Percentiles rank a stretch among this genome's conserved stretches.
phyloP scores from a whole-genome alignment of 768 basidiomycete species.

The Naganishia randhawae region DNA sequence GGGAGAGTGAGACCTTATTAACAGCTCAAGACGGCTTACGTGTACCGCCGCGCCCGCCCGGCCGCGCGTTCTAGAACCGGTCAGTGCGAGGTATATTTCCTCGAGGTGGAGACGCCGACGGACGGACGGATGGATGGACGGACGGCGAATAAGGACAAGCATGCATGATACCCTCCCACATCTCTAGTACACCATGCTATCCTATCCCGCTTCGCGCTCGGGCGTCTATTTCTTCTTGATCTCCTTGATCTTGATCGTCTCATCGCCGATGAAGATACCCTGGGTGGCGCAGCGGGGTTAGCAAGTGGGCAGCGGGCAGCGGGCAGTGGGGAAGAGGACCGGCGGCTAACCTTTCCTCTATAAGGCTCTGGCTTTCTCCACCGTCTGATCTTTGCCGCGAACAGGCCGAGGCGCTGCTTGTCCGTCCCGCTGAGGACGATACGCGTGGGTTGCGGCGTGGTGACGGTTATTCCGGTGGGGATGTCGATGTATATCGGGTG shows the following conservation, averaged over 20 bases:
- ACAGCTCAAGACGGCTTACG: no score
- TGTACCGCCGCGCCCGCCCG: no score
- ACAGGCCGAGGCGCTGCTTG: slow-evolving; percentile 81
- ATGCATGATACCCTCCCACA: no score
- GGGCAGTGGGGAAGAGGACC: background rate
- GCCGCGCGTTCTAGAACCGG: no score
- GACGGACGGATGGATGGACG: no score
- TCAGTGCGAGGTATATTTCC: no score
- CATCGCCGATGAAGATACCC: slow-evolving; percentile 92
- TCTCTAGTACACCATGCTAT: no score
- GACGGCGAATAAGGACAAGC: no score
- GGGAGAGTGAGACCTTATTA: no score
- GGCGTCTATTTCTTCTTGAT: slow-evolving; percentile 84
- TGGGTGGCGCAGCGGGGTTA: slow-evolving; percentile 45
- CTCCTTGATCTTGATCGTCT: slow-evolving; percentile 83
- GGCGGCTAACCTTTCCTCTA: slow-evolving; percentile 80
- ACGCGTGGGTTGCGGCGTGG: slow-evolving; percentile 77
- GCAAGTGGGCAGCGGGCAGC: background rate
- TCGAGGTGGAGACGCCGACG: no score
- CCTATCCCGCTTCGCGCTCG: no score
- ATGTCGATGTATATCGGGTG: slow-evolving; percentile 80
- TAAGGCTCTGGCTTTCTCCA: slow-evolving; percentile 92
- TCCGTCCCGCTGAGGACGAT: slow-evolving; percentile 77
- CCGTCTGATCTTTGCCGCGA: slow-evolving; percentile 77
- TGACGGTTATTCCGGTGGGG: slow-evolving; percentile 72